phyloP scores from a whole-genome alignment of 148 eudicot species.

The Silene uniflora region DNA sequence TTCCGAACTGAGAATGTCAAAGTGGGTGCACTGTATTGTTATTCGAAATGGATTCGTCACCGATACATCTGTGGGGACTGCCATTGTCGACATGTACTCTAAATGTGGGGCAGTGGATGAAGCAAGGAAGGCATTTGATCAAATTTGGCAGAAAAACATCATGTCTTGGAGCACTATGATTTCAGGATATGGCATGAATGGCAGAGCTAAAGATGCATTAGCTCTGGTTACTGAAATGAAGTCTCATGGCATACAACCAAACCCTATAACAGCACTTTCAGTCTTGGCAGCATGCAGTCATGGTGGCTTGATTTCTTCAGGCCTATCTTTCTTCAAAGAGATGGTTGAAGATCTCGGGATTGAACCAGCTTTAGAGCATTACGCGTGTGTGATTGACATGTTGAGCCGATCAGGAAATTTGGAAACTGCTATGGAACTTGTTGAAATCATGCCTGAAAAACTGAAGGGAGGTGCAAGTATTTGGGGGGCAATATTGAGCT shows the following conservation, averaged over 20 bases:
- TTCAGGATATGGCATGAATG: slow-evolving; percentile 74
- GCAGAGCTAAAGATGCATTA: slow-evolving; percentile 56
- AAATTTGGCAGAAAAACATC: slow-evolving; percentile 46
- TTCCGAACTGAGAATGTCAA: slow-evolving; percentile 51
- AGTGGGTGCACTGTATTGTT: slow-evolving; percentile 68
- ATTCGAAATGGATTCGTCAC: slow-evolving; percentile 46
- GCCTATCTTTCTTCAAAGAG: slow-evolving; percentile 50
- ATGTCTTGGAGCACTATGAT: slow-evolving; percentile 75
- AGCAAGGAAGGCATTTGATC: slow-evolving; percentile 56
- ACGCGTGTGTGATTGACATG: slow-evolving; percentile 77
- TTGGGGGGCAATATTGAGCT: slow-evolving; percentile 81
- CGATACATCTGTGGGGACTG: slow-evolving; percentile 64
- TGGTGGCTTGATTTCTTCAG: slow-evolving; percentile 63
- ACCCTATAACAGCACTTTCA: slow-evolving; percentile 58
- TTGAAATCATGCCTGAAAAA: slow-evolving; percentile 38
- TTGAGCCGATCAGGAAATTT: slow-evolving; percentile 69
- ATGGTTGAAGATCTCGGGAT: slow-evolving; percentile 34
- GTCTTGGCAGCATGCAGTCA: slow-evolving; percentile 85
- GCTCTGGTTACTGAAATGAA: slow-evolving; percentile 45
- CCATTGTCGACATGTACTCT: slow-evolving; percentile 68
- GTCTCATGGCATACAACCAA: slow-evolving; percentile 52
- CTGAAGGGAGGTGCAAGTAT: slow-evolving; percentile 46
- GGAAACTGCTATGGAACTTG: slow-evolving; percentile 49
- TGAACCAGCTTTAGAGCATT: slow-evolving; percentile 56
- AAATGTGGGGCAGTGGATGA: slow-evolving; percentile 68